Evolutionary conservation across 1,284 basidiomycete genomes (phyloP).

Genomic region (Melampsora americana): DNA sequence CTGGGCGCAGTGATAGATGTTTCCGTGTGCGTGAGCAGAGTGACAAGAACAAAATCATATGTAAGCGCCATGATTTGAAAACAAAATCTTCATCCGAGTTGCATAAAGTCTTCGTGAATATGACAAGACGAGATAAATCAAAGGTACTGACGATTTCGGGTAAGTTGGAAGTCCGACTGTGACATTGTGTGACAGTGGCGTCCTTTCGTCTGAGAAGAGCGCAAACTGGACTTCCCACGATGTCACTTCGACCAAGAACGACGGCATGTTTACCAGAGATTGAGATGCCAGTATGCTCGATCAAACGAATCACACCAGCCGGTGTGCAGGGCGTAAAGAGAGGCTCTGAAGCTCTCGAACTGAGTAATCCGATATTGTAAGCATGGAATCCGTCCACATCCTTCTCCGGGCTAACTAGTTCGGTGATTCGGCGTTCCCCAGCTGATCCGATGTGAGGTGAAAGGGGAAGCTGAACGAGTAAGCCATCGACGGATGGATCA

Average conservation of each 20-base stretch:
- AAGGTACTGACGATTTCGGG: conserved; percentile 65
- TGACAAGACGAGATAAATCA: conserved; percentile 33
- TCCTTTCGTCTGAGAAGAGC: conserved; percentile 84
- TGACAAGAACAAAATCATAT: no score
- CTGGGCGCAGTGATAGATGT: conserved; percentile 54
- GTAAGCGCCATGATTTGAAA: background rate
- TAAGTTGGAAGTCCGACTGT: conserved; percentile 81
- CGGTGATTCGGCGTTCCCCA: conserved; percentile 85
- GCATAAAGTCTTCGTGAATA: no score
- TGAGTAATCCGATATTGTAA: conserved; percentile 94
- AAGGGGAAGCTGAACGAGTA: conserved; percentile 96
- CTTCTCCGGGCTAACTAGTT: conserved; percentile 89
- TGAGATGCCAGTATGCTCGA: conserved; percentile 61
- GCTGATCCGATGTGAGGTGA: conserved; percentile 77
- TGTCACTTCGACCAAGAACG: conserved; percentile 94
- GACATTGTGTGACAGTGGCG: conserved; percentile 96
- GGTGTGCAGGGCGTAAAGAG: conserved; percentile 95
- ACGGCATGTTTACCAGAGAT: conserved; percentile 67
- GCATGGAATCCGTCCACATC: conserved; percentile 99
- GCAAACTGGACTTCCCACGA: conserved; percentile 92
- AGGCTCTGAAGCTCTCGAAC: conserved; percentile 83
- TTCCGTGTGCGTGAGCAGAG: no score
- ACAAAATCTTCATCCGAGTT: background rate
- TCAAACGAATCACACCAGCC: conserved; percentile 81
- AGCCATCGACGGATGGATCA: conserved; percentile 77